Conservation (phyloP, 495 filamentous ascomycete genomes). For the Aspergillus wentii region DNA sequence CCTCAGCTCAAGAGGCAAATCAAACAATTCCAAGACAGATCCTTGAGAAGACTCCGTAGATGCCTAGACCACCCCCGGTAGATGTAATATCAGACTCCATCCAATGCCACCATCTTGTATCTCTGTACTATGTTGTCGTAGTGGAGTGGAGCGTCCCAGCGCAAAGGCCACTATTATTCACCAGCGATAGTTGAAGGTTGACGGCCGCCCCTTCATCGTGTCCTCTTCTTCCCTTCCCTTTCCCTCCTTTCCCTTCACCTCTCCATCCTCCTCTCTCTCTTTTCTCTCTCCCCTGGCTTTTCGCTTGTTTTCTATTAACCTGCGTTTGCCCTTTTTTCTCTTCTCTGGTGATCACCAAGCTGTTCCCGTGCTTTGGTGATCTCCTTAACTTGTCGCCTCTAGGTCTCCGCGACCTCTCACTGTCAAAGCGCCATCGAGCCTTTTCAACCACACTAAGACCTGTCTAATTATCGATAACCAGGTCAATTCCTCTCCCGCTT, state of each 20-base stretch:
- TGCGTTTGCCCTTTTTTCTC: not conserved
- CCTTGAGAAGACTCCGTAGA: too few species aligned
- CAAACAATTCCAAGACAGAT: too few species aligned
- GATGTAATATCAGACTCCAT: too few species aligned
- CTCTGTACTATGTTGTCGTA: too few species aligned
- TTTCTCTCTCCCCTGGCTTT: constrained; percentile 8
- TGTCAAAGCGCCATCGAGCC: constrained; percentile 11
- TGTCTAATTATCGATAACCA: not conserved
- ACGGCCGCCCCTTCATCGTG: constrained; percentile 24
- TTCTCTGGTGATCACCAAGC: constrained; percentile 1
- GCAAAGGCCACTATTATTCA: too few species aligned
- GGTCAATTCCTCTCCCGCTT: constrained; percentile 1
- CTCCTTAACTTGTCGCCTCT: constrained; percentile 5
- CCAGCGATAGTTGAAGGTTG: too few species aligned
- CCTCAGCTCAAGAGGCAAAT: too few species aligned
- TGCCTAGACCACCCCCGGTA: too few species aligned
- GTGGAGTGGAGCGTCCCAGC: too few species aligned
- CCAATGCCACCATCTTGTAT: too few species aligned
- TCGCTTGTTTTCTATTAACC: constrained; percentile 1
- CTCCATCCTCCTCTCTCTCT: constrained; percentile 8
- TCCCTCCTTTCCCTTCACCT: constrained; percentile 14
- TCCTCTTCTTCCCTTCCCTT: constrained; percentile 26
- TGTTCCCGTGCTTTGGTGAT: constrained; percentile 14
- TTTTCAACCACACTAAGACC: not conserved
- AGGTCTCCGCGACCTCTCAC: constrained; percentile 3